phyloP scores from a whole-genome alignment of 192 early-diverging fungal species.

The Coemansia sp. region DNA sequence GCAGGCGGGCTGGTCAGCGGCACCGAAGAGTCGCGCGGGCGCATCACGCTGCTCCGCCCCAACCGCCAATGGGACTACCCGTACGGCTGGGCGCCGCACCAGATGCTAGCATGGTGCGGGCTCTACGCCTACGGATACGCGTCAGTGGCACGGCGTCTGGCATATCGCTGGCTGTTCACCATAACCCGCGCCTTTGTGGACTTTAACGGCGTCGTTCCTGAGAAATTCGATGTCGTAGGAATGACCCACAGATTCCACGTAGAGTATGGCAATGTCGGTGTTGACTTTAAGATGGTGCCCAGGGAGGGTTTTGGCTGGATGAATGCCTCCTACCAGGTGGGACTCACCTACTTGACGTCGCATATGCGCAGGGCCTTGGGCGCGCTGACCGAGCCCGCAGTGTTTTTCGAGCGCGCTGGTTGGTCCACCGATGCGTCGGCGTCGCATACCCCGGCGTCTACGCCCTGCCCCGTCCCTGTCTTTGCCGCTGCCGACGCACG shows the following conservation, averaged over 20 bases:
- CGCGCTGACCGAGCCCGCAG: constrained; percentile 68
- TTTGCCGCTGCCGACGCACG: constrained; percentile 11
- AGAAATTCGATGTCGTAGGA: constrained; percentile 95
- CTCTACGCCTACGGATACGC: constrained; percentile 81
- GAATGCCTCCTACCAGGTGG: constrained; percentile 91
- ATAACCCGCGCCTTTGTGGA: constrained; percentile 96
- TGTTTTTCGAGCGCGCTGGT: constrained; percentile 61
- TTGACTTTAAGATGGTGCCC: constrained; percentile 91
- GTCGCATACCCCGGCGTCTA: constrained; percentile 43
- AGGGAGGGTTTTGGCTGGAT: constrained; percentile 99
- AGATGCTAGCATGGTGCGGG: constrained; percentile 96
- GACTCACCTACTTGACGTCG: constrained; percentile 72
- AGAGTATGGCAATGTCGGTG: constrained; percentile 96
- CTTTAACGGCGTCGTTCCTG: constrained; percentile 95
- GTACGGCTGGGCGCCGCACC: constrained; percentile 99
- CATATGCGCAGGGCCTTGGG: constrained; percentile 81
- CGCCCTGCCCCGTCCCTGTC: constrained; percentile 34
- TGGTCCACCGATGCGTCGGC: constrained; percentile 45
- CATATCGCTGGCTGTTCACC: constrained; percentile 96
- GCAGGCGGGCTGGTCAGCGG: constrained; percentile 91
- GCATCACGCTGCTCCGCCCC: constrained; percentile 78
- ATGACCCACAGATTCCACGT: constrained; percentile 91
- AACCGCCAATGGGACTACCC: constrained; percentile 97
- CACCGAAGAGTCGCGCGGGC: constrained; percentile 88
- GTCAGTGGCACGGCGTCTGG: constrained; percentile 72